Evolutionary conservation across 83 land plant genomes (phyloP).

Genomic region (Isoetes engelmannii): DNA sequence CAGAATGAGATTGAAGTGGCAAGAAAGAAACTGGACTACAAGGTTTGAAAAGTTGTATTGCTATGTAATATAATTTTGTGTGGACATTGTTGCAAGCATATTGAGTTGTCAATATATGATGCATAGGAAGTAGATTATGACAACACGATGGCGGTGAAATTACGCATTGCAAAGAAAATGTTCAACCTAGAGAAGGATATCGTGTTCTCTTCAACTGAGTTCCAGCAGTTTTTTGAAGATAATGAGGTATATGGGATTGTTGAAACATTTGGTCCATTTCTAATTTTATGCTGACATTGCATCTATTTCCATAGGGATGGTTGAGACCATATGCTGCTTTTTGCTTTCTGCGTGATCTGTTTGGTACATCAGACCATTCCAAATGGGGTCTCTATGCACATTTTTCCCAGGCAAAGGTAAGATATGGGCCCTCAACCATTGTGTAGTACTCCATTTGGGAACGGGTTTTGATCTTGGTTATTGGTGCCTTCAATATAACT

Average conservation of each 20-base stretch:
- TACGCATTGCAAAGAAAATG: slow-evolving; percentile 76
- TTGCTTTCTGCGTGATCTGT: slow-evolving; percentile 89
- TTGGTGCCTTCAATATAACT: too few relatives aligned
- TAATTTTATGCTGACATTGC: neutral
- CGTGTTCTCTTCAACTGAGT: slow-evolving; percentile 50
- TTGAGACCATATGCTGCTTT: slow-evolving; percentile 96
- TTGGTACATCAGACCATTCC: slow-evolving; percentile 94
- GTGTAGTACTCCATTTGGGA: too few relatives aligned
- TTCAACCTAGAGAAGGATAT: slow-evolving; percentile 62
- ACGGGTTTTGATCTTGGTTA: too few relatives aligned
- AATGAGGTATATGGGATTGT: slow-evolving; percentile 53
- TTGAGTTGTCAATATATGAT: neutral
- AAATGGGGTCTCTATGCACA: slow-evolving; percentile 89
- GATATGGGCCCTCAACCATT: too few relatives aligned
- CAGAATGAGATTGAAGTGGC: slow-evolving; percentile 69
- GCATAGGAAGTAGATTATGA: slow-evolving; percentile 92
- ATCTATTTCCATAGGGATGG: slow-evolving; percentile 55
- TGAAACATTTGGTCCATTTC: neutral
- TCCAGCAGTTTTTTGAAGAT: slow-evolving; percentile 63
- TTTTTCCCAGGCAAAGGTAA: slow-evolving; percentile 68
- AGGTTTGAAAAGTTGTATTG: slow-evolving; percentile 34
- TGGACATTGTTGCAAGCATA: neutral
- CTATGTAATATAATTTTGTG: slow-evolving; percentile 7
- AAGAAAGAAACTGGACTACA: slow-evolving; percentile 46
- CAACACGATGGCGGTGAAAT: slow-evolving; percentile 69